phyloP scores from a whole-genome alignment of 2,329 filamentous ascomycete genomes.

The Colletotrichum acutatum region DNA sequence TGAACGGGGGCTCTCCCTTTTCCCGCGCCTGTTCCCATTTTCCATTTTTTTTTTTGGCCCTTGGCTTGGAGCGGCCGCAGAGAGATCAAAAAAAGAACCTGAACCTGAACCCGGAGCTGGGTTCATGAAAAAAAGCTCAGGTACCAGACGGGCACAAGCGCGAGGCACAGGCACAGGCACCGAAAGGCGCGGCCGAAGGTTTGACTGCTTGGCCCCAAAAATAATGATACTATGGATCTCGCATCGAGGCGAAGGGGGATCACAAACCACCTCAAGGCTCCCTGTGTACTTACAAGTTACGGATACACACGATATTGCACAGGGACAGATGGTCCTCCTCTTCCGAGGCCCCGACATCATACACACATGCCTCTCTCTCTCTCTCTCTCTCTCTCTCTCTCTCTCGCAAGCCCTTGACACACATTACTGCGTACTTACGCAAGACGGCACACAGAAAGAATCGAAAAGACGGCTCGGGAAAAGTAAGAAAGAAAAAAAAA shows the following conservation, averaged over 20 bases:
- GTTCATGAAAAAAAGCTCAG: background rate
- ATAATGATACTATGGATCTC: slow-evolving; percentile 17
- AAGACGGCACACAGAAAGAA: background rate
- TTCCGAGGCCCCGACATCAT: background rate
- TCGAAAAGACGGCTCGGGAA: slow-evolving; percentile 36
- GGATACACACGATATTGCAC: background rate
- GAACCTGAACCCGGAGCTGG: background rate
- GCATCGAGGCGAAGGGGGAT: background rate
- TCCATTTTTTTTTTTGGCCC: background rate
- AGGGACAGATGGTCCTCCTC: background rate
- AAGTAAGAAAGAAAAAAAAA: slow-evolving; percentile 43
- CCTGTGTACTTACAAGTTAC: background rate
- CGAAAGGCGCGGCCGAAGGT: slow-evolving; percentile 5
- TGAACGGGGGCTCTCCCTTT: slow-evolving; percentile 13
- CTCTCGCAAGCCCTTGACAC: background rate
- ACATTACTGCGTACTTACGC: slow-evolving; percentile 1
- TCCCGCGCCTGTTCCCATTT: background rate
- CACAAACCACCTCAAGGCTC: background rate
- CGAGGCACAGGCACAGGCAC: background rate
- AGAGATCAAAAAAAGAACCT: background rate
- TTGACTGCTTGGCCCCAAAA: slow-evolving; percentile 1
- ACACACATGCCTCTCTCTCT: background rate
- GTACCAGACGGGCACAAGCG: background rate
- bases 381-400: slow-evolving; percentile 3
- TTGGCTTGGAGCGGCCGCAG: slow-evolving; percentile 20